A percentile compares a stretch with the other conserved stretches of the same genome.
Evolutionary conservation across 2,329 filamentous ascomycete species (phyloP).

Genomic region (Fusarium sp.): DNA sequence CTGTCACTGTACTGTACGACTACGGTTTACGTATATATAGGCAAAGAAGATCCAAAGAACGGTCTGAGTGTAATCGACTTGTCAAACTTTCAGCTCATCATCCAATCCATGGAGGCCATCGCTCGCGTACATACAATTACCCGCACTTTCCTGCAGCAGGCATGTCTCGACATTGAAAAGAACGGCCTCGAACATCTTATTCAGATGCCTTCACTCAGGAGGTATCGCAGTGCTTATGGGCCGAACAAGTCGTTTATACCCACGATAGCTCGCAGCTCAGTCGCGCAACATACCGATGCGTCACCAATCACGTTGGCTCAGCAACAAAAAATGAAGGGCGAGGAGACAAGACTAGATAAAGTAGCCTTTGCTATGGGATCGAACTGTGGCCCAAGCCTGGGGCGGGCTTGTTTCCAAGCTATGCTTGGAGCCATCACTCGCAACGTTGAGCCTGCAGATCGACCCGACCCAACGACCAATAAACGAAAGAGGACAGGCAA

Average conservation of each 20-base stretch:
- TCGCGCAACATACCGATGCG: slow-evolving; percentile 59
- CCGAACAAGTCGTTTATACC: slow-evolving; percentile 60
- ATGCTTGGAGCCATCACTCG: slow-evolving; percentile 54
- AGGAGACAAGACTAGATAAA: slow-evolving; percentile 21
- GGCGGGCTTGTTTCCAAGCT: slow-evolving; percentile 52
- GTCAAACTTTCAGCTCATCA: slow-evolving; percentile 78
- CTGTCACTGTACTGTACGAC: slow-evolving; percentile 89
- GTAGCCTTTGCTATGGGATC: slow-evolving; percentile 1
- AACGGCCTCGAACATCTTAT: slow-evolving; percentile 59
- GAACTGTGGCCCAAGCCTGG: slow-evolving; percentile 12
- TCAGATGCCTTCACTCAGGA: slow-evolving; percentile 55
- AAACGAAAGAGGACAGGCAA: slow-evolving; percentile 55
- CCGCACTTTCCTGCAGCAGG: slow-evolving; percentile 86
- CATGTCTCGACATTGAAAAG: slow-evolving; percentile 83
- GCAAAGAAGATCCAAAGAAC: slow-evolving; percentile 76
- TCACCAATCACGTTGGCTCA: slow-evolving; percentile 55
- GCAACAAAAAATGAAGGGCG: slow-evolving; percentile 15
- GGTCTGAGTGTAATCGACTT: slow-evolving; percentile 65
- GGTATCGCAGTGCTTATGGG: slow-evolving; percentile 52
- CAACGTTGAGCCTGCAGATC: slow-evolving; percentile 47
- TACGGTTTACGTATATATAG: slow-evolving; percentile 85
- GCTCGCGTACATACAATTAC: slow-evolving; percentile 82
- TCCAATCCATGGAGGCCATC: slow-evolving; percentile 84
- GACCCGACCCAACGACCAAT: slow-evolving; percentile 38
- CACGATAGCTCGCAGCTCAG: slow-evolving; percentile 62